These are phyloP conservation scores for Kwoniella shandongensis DNA, from an alignment of 768 basidiomycete species.

Conservation along the genomic window DNA sequence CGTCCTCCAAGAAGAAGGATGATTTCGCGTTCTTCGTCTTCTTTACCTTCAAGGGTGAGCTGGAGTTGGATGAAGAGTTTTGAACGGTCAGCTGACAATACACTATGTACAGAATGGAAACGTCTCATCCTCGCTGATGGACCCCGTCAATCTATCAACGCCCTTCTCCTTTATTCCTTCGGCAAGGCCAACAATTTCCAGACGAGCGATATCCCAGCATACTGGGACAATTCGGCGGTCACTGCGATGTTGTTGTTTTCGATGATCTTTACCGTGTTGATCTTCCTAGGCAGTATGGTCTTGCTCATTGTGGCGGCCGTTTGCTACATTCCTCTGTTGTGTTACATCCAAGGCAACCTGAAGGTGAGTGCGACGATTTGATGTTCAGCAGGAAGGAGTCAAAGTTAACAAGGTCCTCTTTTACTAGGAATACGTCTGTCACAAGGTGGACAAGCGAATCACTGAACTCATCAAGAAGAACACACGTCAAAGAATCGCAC, in stretches of 20 bases:
- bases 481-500: conserved; percentile 77
- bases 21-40: conserved; percentile 99
- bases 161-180: conserved; percentile 91
- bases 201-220: conserved; percentile 61
- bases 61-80: not conserved
- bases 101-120: conserved; percentile 67
- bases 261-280: conserved; percentile 82
- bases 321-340: conserved; percentile 88
- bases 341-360: conserved; percentile 93
- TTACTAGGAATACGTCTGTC: conserved; percentile 87
- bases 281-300: conserved; percentile 80
- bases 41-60: conserved; percentile 95
- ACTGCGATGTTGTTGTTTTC: conserved; percentile 83
- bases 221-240: conserved; percentile 62
- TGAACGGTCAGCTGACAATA: not conserved
- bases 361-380: conserved; percentile 62
- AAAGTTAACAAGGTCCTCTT: not conserved
- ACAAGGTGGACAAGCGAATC: conserved; percentile 99
- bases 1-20: conserved; percentile 93
- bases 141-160: conserved; percentile 96
- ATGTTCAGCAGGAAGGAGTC: not conserved
- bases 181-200: conserved; percentile 72
- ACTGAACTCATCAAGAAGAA: conserved; percentile 87
- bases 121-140: conserved; percentile 87
- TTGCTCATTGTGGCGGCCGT: conserved; percentile 79